Conservation (phyloP, 1,139 yeast genomes). For the Candida tetrigidarum region DNA sequence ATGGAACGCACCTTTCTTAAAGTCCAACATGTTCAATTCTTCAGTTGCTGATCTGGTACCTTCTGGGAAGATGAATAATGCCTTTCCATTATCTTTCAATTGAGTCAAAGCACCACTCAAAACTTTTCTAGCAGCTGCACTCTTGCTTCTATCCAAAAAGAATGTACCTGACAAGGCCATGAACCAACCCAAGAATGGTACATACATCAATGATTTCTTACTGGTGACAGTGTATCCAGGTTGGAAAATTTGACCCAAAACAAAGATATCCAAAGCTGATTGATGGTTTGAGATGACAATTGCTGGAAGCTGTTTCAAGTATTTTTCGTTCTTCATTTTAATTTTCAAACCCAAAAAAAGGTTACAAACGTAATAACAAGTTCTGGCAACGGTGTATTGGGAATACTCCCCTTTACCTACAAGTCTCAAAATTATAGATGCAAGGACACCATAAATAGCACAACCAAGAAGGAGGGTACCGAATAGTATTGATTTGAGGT, state of each 20-base stretch:
- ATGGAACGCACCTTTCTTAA: conserved; percentile 98
- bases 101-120: conserved; percentile 68
- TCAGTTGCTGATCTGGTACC: conserved; percentile 89
- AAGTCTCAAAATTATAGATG: conserved; percentile 68
- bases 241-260: conserved; percentile 85
- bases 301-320: conserved; percentile 70
- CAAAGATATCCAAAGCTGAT: conserved; percentile 78
- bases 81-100: conserved; percentile 64
- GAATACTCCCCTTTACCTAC: conserved; percentile 79
- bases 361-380: conserved; percentile 67
- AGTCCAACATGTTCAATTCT: conserved; percentile 74
- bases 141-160: conserved; percentile 84
- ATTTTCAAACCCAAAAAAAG: conserved; percentile 69
- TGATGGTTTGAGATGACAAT: conserved; percentile 91
- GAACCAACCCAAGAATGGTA: conserved; percentile 98
- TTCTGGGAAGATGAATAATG: conserved; percentile 88
- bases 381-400: conserved; percentile 90
- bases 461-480: conserved; percentile 57
- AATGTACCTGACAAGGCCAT: conserved; percentile 89
- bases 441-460: conserved; percentile 76
- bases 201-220: conserved; percentile 76
- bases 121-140: conserved; percentile 74
- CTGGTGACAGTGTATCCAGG: conserved; percentile 93
- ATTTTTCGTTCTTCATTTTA: conserved; percentile 58
- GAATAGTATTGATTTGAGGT: conserved; percentile 57